A percentile compares a stretch with the other conserved stretches of the same genome.
phyloP scores from a whole-genome alignment of 1,139 yeast genomes.

The Geotrichum citri-aurantii region DNA sequence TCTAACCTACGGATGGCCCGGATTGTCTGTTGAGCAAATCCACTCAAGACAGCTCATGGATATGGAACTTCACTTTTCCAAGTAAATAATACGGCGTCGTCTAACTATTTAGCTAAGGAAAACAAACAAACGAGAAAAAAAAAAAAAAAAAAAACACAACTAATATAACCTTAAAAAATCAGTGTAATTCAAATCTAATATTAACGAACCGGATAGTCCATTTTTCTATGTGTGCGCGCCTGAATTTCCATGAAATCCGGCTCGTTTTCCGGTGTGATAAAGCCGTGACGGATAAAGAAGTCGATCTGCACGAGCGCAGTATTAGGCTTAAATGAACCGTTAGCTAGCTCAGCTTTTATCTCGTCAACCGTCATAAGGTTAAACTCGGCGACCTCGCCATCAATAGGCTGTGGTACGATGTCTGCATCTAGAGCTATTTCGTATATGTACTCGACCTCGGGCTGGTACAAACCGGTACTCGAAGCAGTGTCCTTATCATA shows the following conservation, averaged over 20 bases:
- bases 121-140: background rate
- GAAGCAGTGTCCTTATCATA: conserved; percentile 3
- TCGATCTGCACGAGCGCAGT: conserved; percentile 77
- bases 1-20: conserved; percentile 72
- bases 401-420: conserved; percentile 53
- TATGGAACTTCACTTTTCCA: conserved; percentile 76
- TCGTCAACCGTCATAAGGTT: conserved; percentile 37
- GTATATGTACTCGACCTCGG: conserved; percentile 78
- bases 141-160: background rate
- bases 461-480: conserved; percentile 56
- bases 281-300: conserved; percentile 78
- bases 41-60: conserved; percentile 74
- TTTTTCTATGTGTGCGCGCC: conserved; percentile 54
- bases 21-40: conserved; percentile 60
- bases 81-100: conserved; percentile 38
- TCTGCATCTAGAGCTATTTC: conserved; percentile 56
- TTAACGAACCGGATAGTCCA: conserved; percentile 56
- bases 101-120: background rate
- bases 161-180: background rate
- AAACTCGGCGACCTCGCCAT: conserved; percentile 18
- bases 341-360: conserved; percentile 44
- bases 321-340: conserved; percentile 77
- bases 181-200: background rate
- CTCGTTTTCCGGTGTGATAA: conserved; percentile 55
- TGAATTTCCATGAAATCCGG: conserved; percentile 55